phyloP scores from a whole-genome alignment of 805 yeast genomes.

The Pichia cephalocereana region DNA sequence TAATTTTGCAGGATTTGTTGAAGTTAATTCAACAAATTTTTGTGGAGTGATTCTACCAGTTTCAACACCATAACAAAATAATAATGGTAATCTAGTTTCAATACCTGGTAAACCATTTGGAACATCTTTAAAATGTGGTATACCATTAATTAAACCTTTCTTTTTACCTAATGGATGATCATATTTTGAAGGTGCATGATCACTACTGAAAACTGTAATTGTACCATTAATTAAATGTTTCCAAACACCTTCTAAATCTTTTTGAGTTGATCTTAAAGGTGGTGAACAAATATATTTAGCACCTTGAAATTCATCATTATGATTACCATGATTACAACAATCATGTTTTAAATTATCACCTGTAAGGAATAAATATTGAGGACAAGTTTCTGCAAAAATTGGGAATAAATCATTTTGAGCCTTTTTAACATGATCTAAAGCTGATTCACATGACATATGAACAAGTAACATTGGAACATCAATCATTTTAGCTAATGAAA shows the following conservation, averaged over 20 bases:
- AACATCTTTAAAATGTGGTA: conserved; percentile 31
- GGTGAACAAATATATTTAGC: conserved; percentile 42
- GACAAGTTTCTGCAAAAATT: conserved; percentile 39
- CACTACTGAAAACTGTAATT: conserved; percentile 34
- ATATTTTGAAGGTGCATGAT: conserved; percentile 37
- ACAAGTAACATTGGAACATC: conserved; percentile 39
- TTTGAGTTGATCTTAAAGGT: conserved; percentile 31
- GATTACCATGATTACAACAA: conserved; percentile 13
- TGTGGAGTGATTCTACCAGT: conserved; percentile 30
- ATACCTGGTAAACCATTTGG: conserved; percentile 42
- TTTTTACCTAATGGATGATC: conserved; percentile 34
- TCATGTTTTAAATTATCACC: conserved; percentile 25
- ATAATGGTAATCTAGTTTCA: conserved; percentile 35
- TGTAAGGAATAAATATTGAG: conserved; percentile 37
- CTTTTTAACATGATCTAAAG: conserved; percentile 30
- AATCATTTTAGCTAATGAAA: conserved; percentile 31
- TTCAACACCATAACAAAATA: conserved; percentile 33
- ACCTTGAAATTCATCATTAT: conserved; percentile 32
- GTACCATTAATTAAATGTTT: conserved; percentile 35
- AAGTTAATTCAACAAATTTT: conserved; percentile 34
- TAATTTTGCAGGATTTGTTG: conserved; percentile 36
- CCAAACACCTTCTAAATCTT: conserved; percentile 37
- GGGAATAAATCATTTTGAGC: conserved; percentile 34
- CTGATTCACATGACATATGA: conserved; percentile 36
- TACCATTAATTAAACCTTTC: conserved; percentile 29